phyloP scores from a whole-genome alignment of 1,284 basidiomycete genomes.

The Flammula alnicola region DNA sequence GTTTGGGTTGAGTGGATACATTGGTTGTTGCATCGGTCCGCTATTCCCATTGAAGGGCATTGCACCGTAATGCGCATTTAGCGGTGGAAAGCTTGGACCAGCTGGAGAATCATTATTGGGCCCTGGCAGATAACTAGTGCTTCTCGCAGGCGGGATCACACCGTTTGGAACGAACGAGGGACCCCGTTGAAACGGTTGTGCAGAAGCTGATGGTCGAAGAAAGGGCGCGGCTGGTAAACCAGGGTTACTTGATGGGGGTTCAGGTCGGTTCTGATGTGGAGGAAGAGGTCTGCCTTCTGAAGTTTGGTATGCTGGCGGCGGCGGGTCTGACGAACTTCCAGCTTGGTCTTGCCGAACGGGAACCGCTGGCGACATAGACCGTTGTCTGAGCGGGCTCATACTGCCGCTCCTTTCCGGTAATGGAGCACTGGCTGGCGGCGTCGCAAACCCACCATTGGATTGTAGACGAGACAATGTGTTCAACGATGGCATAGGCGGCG shows the following conservation, averaged over 20 bases:
- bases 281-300: slow-evolving; percentile 21
- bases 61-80: slow-evolving; percentile 16
- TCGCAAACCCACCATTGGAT: slow-evolving; percentile 8
- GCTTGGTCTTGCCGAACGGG: slow-evolving; percentile 4
- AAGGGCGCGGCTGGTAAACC: slow-evolving; percentile 16
- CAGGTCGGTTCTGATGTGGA: slow-evolving; percentile 11
- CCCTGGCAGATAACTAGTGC: slow-evolving; percentile 40
- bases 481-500: slow-evolving; percentile 61
- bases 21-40: slow-evolving; percentile 23
- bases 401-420: slow-evolving; percentile 7
- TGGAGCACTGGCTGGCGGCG: slow-evolving; percentile 9
- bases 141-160: slow-evolving; percentile 46
- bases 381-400: slow-evolving; percentile 16
- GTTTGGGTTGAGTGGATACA: slow-evolving; percentile 28
- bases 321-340: slow-evolving; percentile 13
- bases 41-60: slow-evolving; percentile 16
- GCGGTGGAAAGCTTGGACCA: slow-evolving; percentile 23
- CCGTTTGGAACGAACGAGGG: slow-evolving; percentile 39
- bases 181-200: slow-evolving; percentile 34
- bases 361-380: slow-evolving; percentile 16
- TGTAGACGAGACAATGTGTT: slow-evolving; percentile 25
- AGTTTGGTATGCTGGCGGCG: slow-evolving; percentile 22
- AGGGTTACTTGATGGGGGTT: slow-evolving; percentile 10
- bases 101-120: slow-evolving; percentile 20
- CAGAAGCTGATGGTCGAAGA: slow-evolving; percentile 29